Conservation (phyloP, 2,329 filamentous ascomycete species). For the Fusarium sp. region DNA sequence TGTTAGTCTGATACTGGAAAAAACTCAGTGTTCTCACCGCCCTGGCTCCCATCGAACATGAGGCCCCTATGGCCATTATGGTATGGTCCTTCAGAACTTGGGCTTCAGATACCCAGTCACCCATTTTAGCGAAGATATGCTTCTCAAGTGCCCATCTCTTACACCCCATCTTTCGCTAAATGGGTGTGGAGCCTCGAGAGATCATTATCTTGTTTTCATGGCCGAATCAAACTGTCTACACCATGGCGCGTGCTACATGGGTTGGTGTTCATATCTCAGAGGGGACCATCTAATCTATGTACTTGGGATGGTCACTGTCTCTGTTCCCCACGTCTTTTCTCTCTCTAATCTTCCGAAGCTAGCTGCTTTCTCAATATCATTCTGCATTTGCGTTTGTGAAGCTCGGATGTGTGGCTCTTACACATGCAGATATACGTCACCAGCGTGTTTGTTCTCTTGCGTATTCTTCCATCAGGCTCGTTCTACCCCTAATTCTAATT, state of each 20-base stretch:
- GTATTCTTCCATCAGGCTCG: not conserved
- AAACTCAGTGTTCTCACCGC: not conserved
- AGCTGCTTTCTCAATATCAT: not conserved
- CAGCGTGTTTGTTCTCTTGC: not conserved
- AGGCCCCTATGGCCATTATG: not conserved
- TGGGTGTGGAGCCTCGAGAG: constrained; percentile 2
- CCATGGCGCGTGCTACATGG: constrained; percentile 9
- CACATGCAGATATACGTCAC: constrained; percentile 11
- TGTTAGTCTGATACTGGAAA: not conserved
- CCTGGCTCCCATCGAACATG: not conserved
- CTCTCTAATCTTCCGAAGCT: constrained; percentile 3
- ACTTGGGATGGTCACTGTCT: constrained; percentile 7
- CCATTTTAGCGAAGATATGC: not conserved
- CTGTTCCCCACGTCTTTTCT: not conserved
- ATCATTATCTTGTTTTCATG: constrained; percentile 7
- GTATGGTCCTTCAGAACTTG: not conserved
- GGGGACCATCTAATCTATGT: constrained; percentile 2
- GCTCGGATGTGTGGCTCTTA: constrained; percentile 1
- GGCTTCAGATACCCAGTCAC: not conserved
- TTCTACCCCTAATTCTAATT: not conserved
- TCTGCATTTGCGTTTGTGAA: not conserved
- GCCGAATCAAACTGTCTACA: constrained; percentile 16
- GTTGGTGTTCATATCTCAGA: constrained; percentile 11
- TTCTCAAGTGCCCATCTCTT: not conserved
- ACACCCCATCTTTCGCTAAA: constrained; percentile 5